Conservation (phyloP, 2,329 filamentous ascomycete species). For the Pyricularia pennisetigena region DNA sequence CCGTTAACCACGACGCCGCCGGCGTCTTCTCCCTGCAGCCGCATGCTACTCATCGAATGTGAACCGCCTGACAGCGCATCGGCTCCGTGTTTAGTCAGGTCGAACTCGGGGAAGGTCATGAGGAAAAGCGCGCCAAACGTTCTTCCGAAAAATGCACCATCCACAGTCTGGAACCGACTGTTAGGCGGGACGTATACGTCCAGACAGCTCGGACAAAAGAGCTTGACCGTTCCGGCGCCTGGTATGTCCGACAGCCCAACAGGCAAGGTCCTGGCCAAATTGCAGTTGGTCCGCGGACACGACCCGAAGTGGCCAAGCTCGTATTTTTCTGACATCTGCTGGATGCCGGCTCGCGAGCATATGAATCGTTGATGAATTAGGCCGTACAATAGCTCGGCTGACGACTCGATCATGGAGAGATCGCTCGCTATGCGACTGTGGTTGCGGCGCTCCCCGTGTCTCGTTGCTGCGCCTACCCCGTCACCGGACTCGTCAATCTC, state of each 20-base stretch:
- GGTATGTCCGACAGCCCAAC: slow-evolving; percentile 92
- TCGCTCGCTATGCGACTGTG: slow-evolving; percentile 82
- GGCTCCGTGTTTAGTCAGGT: slow-evolving; percentile 64
- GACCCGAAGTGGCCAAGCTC: slow-evolving; percentile 92
- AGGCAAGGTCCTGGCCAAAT: slow-evolving; percentile 79
- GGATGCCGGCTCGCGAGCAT: slow-evolving; percentile 89
- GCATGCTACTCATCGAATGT: slow-evolving; percentile 17
- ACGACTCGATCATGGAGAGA: slow-evolving; percentile 90
- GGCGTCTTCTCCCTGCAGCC: slow-evolving; percentile 30
- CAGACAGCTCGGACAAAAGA: slow-evolving; percentile 93
- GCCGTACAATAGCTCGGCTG: slow-evolving; percentile 95
- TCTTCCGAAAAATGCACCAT: slow-evolving; percentile 95
- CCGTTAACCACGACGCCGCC: slow-evolving; percentile 62
- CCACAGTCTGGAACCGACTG: slow-evolving; percentile 92
- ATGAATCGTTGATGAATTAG: slow-evolving; percentile 98
- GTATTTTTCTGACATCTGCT: slow-evolving; percentile 99
- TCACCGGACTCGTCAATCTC: slow-evolving; percentile 63
- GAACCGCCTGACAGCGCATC: slow-evolving; percentile 39
- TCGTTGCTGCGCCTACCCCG: slow-evolving; percentile 38
- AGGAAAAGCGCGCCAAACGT: slow-evolving; percentile 97
- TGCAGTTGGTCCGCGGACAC: slow-evolving; percentile 91
- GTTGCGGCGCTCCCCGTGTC: slow-evolving; percentile 59
- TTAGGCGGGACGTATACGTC: slow-evolving; percentile 97
- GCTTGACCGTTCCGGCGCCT: slow-evolving; percentile 93
- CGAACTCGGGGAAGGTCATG: slow-evolving; percentile 95